Percentiles rank a stretch among this genome's conserved stretches.
These are phyloP conservation scores for Calocybe gambosa DNA, from an alignment of 1,284 basidiomycete species.

Conservation along the genomic window DNA sequence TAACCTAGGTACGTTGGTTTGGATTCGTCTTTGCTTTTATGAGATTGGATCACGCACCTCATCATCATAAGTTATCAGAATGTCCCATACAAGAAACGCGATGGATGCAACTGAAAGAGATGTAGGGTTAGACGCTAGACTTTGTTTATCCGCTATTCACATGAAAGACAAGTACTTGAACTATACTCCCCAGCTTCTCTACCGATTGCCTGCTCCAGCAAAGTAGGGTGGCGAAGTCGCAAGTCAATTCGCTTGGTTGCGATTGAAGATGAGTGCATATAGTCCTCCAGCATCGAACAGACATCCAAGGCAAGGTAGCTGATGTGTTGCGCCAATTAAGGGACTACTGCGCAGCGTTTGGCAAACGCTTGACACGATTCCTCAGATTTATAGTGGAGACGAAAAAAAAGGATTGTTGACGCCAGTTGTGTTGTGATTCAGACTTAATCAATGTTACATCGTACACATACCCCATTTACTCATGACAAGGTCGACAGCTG, in stretches of 20 bases:
- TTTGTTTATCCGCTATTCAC: too few species aligned
- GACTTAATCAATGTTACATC: too few species aligned
- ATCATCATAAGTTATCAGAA: slow-evolving; percentile 33
- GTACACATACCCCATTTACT: too few species aligned
- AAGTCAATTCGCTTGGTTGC: background rate
- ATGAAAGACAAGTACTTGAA: slow-evolving; percentile 1
- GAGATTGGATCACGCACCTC: slow-evolving; percentile 24
- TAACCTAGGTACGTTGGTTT: slow-evolving; percentile 22
- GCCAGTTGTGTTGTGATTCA: background rate
- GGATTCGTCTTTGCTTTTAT: slow-evolving; percentile 15
- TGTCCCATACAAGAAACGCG: slow-evolving; percentile 34
- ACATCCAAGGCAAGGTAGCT: slow-evolving; percentile 1
- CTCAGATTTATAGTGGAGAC: background rate
- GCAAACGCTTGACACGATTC: background rate
- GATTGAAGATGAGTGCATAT: background rate
- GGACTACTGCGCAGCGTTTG: background rate
- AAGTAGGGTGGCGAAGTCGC: background rate
- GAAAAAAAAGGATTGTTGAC: background rate
- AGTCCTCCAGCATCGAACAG: background rate
- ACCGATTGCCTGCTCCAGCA: slow-evolving; percentile 3
- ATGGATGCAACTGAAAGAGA: slow-evolving; percentile 31
- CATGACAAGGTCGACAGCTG: background rate
- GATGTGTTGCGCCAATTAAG: too few species aligned
- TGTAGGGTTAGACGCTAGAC: background rate
- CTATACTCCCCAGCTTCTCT: slow-evolving; percentile 7